Evolutionary conservation across 75 land plant species (phyloP).

Genomic region (Cryptomeria japonica): DNA sequence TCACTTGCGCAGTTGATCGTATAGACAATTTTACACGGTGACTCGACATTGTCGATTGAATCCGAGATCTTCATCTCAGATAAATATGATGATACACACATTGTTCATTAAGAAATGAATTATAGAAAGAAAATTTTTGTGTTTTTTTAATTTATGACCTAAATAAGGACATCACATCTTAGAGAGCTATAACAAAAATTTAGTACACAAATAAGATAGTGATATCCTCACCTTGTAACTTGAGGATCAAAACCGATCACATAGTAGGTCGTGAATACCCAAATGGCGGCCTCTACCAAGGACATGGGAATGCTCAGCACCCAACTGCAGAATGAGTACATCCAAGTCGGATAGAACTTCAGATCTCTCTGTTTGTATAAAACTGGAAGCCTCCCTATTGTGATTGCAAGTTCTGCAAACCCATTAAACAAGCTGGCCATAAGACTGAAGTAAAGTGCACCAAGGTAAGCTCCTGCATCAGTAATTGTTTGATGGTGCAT

Average conservation of each 20-base stretch:
- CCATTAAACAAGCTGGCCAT: conserved; percentile 79
- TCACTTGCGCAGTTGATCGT: no score
- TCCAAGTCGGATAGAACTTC: conserved; percentile 78
- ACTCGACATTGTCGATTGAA: no score
- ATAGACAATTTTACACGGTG: no score
- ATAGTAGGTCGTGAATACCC: conserved; percentile 50
- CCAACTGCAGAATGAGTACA: conserved; percentile 52
- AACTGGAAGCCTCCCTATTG: conserved; percentile 72
- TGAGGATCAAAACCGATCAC: conserved; percentile 51
- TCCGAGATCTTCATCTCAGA: no score
- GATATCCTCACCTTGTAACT: conserved; percentile 35
- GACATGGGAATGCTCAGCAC: conserved; percentile 44
- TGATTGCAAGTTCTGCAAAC: conserved; percentile 71
- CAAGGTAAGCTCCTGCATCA: conserved; percentile 41
- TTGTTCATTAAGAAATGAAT: background rate
- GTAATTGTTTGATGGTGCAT: conserved; percentile 38
- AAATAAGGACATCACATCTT: background rate
- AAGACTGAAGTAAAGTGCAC: conserved; percentile 64
- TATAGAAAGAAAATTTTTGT: background rate
- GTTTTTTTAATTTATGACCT: background rate
- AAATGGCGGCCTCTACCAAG: conserved; percentile 34
- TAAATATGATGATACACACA: no score
- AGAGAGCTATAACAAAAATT: background rate
- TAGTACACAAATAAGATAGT: background rate
- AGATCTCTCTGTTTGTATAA: conserved; percentile 85